Base-by-base conservation (phyloP, 768 basidiomycete species). In the Kwoniella mangroviensis region DNA sequence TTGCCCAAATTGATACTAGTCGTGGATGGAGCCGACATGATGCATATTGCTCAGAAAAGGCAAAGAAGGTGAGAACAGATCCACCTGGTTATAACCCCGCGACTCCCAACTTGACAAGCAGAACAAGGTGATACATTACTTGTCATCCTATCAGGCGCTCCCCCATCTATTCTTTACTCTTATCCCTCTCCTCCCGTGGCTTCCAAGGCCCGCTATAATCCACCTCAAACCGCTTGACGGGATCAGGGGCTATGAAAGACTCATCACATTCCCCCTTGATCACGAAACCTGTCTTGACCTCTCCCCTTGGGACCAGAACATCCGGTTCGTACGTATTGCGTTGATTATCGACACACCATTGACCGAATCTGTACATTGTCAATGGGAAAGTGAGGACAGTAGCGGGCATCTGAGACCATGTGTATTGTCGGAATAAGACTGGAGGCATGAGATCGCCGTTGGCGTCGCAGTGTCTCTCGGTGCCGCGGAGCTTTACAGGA, bases 191-290 rank as follows among this genome's bases (percentile, higher is more conserved):
- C 45, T 49, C 45, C 45, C 19, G 12, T 49, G 45, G 45, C 45
- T 49, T 49, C 45, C 45, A 49, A 49, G 45, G 45, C 45, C 45
- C 45, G 45, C 45, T 49, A 49, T 49, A 49, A 49, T 49, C 45
- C 15, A 49, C 45, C 45, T 49, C 45, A 49, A 49, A 49, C 45
- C 45, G 12, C 45, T 49, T 10, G 15, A 49, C 45, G 10, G 45
- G 45, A 49, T 49, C 45, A 49, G 45, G 45, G 13, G 45, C 45
- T 49, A 49, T 17, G 19, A 49, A 49, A 49, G 12, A 13, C 45
- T 49, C 45, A 4, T 49, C 45, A 49, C 45, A 49, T 49, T 49
- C 45, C 45, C 45, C 45, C 45, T 49, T 49, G 45, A 49, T 49
- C 45, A 49, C 45, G 45, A 49, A 49, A 49, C 15, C 45, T 6